Conservation (phyloP, 1,284 basidiomycete species). For the Pseudozyma hubeiensis region DNA sequence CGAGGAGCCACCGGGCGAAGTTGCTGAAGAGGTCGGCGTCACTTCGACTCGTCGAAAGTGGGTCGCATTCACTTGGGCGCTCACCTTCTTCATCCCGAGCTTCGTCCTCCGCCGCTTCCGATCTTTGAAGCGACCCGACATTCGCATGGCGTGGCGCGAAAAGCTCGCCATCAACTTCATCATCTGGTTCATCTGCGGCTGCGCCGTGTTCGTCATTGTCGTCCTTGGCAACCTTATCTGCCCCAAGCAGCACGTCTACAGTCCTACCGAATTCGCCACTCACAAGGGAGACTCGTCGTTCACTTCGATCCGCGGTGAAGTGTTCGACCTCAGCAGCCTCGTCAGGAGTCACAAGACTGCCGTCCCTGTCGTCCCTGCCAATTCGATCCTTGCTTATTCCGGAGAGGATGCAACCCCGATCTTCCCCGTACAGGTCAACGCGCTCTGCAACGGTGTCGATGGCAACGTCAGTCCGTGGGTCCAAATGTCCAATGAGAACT, state of each 20-base stretch:
- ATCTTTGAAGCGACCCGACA: slow-evolving; percentile 91
- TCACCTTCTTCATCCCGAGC: slow-evolving; percentile 91
- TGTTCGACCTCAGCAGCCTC: slow-evolving; percentile 78
- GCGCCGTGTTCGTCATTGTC: slow-evolving; percentile 91
- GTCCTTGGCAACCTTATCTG: slow-evolving; percentile 90
- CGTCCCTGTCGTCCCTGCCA: slow-evolving; percentile 81
- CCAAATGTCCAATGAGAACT: slow-evolving; percentile 81
- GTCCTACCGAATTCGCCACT: slow-evolving; percentile 78
- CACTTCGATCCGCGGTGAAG: slow-evolving; percentile 88
- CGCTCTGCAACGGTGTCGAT: slow-evolving; percentile 87
- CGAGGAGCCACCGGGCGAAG: slow-evolving; percentile 73
- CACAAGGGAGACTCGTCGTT: slow-evolving; percentile 82
- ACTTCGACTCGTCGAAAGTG: slow-evolving; percentile 83
- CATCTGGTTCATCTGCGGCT: slow-evolving; percentile 92
- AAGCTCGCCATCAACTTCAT: slow-evolving; percentile 91
- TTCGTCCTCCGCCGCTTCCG: slow-evolving; percentile 79
- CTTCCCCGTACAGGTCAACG: slow-evolving; percentile 96
- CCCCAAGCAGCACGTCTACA: slow-evolving; percentile 92
- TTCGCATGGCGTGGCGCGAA: slow-evolving; percentile 96
- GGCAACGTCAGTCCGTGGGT: slow-evolving; percentile 88
- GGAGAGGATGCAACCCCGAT: slow-evolving; percentile 81
- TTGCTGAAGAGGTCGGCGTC: slow-evolving; percentile 85
- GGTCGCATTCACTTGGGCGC: slow-evolving; percentile 87
- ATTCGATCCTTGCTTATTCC: slow-evolving; percentile 84
- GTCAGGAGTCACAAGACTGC: slow-evolving; percentile 74